phyloP scores from a whole-genome alignment of 2,329 filamentous ascomycete species.

The Bertia moriformis region DNA sequence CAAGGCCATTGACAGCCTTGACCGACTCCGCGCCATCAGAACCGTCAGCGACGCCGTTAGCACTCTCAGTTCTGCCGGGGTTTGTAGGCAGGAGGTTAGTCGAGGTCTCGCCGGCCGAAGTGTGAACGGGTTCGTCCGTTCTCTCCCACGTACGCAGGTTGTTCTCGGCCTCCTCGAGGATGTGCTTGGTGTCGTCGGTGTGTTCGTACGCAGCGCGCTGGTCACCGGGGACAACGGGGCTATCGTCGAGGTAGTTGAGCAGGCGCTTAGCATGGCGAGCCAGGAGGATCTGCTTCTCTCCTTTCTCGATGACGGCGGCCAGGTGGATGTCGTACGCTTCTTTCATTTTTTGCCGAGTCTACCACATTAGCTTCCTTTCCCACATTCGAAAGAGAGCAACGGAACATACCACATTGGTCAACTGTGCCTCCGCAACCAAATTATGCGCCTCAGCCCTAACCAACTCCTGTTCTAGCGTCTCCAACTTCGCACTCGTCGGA shows the following conservation, averaged over 20 bases:
- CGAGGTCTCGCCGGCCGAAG: background rate
- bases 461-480: slow-evolving; percentile 58
- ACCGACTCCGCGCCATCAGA: background rate
- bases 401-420: slow-evolving; percentile 54
- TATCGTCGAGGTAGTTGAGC: slow-evolving; percentile 55
- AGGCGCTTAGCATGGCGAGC: slow-evolving; percentile 54
- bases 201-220: slow-evolving; percentile 39
- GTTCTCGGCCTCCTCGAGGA: slow-evolving; percentile 56
- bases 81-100: background rate
- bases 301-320: slow-evolving; percentile 56
- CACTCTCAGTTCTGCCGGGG: background rate
- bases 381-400: no score
- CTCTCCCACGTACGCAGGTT: slow-evolving; percentile 42
- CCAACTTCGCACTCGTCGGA: slow-evolving; percentile 48
- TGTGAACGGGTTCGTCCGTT: background rate
- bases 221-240: slow-evolving; percentile 55
- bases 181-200: slow-evolving; percentile 37
- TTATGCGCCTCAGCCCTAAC: slow-evolving; percentile 62
- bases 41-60: background rate
- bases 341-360: slow-evolving; percentile 63
- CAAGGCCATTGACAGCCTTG: background rate
- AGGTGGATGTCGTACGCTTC: slow-evolving; percentile 58
- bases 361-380: background rate
- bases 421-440: slow-evolving; percentile 59
- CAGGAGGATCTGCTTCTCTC: slow-evolving; percentile 60